Base-by-base conservation (phyloP, 176 grass and related monocot species). In the Ampelocalamus luodianensis region DNA sequence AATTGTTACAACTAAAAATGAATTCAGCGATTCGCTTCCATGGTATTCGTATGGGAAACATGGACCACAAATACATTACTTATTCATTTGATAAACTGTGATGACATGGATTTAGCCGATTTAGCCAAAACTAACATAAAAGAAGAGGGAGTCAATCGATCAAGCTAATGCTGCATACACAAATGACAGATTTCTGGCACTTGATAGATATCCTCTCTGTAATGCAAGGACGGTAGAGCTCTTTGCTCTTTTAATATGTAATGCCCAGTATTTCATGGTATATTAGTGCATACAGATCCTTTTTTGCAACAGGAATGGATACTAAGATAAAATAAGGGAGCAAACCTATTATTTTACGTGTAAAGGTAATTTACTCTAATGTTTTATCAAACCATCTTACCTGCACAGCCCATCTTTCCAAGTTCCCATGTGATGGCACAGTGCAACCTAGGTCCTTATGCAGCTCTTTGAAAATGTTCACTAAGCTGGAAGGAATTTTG, bases 351-450 rank as follows among this genome's bases (percentile, higher is more conserved):
- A 15, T 61, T 72, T 13, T 14, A 26, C 1, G 7, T 24, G 34
- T 44, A 42, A 74, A 49, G 13, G 51, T 23, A 61, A 49, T 81
- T 50, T 34, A 68, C 26, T 84, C 26, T 24, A 54, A 10, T 34
- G 49, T 66, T 66, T 18, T 39, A 22, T 38, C 22, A 55, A 58
- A 51, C 51, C 0, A 70, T 37, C 23, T 82, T 92, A 98, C 96
- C 96, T 98, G 96, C 76, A 95, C 89, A 69, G 96, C 96, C 93
- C 96, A 98, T 95, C 86, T 92, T 88, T 98, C 96, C 74, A 98
- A 83, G 89, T 96, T 96, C 72, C 96, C 96, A 89, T 98, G 89
- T 1, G 88, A 92, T 85, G 96, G 96, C 51, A 98, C 34, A 56
- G 86, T 90, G 56, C 93, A 94, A 36, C 90, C 89, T 49, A 98